phyloP scores from a whole-genome alignment of 495 filamentous ascomycete genomes.

The Rusavskia elegans region DNA sequence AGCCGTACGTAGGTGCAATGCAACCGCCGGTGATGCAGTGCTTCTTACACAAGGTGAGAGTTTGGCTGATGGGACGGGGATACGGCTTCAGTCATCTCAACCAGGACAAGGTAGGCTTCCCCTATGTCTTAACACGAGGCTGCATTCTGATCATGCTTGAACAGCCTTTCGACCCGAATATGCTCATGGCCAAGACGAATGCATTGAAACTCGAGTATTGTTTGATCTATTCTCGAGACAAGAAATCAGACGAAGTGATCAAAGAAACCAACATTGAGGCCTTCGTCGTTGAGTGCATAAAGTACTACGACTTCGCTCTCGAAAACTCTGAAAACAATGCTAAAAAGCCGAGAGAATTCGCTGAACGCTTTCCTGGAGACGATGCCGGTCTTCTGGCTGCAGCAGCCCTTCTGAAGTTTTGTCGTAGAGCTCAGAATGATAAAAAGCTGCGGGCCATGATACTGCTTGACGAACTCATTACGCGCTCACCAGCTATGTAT shows the following conservation, averaged over 20 bases:
- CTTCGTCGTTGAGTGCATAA: slow-evolving; percentile 31
- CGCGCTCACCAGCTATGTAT: slow-evolving; percentile 41
- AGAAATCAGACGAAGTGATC: slow-evolving; percentile 7
- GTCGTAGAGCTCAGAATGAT: slow-evolving; percentile 5
- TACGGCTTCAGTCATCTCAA: no score
- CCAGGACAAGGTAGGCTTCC: no score
- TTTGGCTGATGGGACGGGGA: no score
- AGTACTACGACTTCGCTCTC: slow-evolving; percentile 20
- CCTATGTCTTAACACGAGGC: neutral
- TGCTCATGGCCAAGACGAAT: slow-evolving; percentile 31
- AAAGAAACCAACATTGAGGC: slow-evolving; percentile 21
- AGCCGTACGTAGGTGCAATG: slow-evolving; percentile 19
- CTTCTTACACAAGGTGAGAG: no score
- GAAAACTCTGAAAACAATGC: neutral
- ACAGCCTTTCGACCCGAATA: slow-evolving; percentile 13
- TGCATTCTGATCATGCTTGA: slow-evolving; percentile 5
- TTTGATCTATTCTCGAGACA: slow-evolving; percentile 26
- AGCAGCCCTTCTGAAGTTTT: slow-evolving; percentile 35
- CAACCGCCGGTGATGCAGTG: neutral
- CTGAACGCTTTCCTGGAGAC: slow-evolving; percentile 41
- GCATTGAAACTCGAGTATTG: slow-evolving; percentile 41
- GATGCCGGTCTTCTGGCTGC: slow-evolving; percentile 39
- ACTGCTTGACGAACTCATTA: slow-evolving; percentile 32
- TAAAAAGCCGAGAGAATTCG: slow-evolving; percentile 6
- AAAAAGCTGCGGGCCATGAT: slow-evolving; percentile 32